These are phyloP conservation scores for Populus nigra DNA, from an alignment of 345 rosid species.

Conservation along the genomic window DNA sequence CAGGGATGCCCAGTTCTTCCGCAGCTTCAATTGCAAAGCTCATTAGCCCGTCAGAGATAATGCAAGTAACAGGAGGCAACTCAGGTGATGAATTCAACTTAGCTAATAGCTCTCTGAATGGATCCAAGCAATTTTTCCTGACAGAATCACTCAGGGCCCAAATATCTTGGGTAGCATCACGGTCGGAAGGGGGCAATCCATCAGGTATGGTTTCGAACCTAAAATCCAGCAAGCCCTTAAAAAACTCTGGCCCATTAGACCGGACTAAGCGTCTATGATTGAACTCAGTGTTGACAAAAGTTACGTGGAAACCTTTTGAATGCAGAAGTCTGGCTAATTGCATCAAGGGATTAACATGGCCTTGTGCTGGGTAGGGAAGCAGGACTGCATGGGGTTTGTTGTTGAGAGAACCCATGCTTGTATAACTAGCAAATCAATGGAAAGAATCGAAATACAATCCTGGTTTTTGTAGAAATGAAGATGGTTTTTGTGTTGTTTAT, in stretches of 20 bases:
- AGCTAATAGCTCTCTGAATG: background rate
- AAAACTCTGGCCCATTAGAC: slow-evolving; percentile 18
- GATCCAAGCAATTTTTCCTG: background rate
- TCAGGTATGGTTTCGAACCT: slow-evolving; percentile 21
- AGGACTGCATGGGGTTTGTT: slow-evolving; percentile 28
- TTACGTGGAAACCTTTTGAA: slow-evolving; percentile 32
- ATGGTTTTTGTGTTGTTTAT: too few relatives aligned
- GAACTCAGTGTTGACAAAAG: slow-evolving; percentile 39
- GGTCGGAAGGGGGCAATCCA: slow-evolving; percentile 5
- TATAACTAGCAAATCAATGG: too few relatives aligned
- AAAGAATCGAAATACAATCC: too few relatives aligned
- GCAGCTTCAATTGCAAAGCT: slow-evolving; percentile 14
- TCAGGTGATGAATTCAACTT: background rate
- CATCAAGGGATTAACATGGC: slow-evolving; percentile 40
- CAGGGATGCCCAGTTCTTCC: slow-evolving; percentile 5
- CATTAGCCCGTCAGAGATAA: slow-evolving; percentile 17
- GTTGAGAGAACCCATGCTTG: too few relatives aligned
- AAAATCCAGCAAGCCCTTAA: slow-evolving; percentile 7
- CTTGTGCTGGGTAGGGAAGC: slow-evolving; percentile 40
- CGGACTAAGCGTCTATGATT: slow-evolving; percentile 23
- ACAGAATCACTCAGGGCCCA: slow-evolving; percentile 5
- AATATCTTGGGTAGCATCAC: slow-evolving; percentile 16
- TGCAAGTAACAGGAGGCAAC: background rate
- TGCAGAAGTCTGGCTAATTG: slow-evolving; percentile 43
- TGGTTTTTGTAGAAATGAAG: too few relatives aligned